These are phyloP conservation scores for Protomyces arabidopsidicola DNA, from an alignment of 1,139 yeast species.

Conservation along the genomic window DNA sequence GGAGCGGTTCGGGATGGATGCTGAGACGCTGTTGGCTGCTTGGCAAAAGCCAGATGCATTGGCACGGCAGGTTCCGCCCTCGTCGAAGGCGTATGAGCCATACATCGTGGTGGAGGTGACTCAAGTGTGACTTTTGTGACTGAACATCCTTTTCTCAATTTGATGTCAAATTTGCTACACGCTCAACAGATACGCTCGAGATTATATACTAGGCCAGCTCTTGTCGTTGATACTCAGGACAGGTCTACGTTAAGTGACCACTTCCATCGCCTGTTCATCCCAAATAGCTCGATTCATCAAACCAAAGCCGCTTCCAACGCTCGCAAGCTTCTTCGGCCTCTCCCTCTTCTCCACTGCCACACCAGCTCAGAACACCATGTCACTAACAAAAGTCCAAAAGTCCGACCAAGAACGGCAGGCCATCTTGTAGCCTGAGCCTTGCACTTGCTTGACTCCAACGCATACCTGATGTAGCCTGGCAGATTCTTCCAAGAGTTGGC, in stretches of 20 bases:
- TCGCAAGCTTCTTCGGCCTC: constrained; percentile 21
- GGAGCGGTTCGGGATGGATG: neutral
- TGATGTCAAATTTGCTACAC: too few relatives aligned
- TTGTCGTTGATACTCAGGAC: neutral
- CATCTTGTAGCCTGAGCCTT: constrained; percentile 62
- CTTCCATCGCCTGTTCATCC: neutral
- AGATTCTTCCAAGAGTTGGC: too few relatives aligned
- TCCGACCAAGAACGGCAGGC: constrained; percentile 77
- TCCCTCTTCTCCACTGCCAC: constrained; percentile 24
- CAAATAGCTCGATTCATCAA: constrained; percentile 3
- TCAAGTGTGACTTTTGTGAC: too few relatives aligned
- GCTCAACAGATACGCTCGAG: neutral
- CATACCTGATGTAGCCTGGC: too few relatives aligned
- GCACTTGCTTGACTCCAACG: too few relatives aligned
- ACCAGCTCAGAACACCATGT: neutral
- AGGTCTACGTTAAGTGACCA: neutral
- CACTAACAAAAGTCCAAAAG: constrained; percentile 37
- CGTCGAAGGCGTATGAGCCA: neutral
- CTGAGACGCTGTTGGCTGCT: neutral
- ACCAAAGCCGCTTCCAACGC: constrained; percentile 22
- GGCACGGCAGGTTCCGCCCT: neutral
- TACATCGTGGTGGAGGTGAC: neutral
- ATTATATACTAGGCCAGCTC: neutral
- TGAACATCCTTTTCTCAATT: too few relatives aligned
- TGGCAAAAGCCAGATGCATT: neutral